Evolutionary conservation across 179 eudicot species (phyloP), one percentile per base, ranked within the genome.

Genomic region (Pouteria campechiana): DNA sequence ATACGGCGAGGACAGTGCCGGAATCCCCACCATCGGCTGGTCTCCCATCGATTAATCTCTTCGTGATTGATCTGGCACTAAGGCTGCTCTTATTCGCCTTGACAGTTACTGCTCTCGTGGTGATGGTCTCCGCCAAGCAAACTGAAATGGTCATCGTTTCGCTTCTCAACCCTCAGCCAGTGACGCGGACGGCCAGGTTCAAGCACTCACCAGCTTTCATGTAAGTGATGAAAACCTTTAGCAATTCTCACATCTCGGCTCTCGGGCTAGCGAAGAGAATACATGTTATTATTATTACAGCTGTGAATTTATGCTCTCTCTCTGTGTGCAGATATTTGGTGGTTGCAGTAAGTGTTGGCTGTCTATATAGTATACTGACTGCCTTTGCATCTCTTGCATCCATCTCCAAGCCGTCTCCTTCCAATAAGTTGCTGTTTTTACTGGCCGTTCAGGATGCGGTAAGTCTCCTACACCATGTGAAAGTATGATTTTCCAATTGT

Each of bases 241-340:
- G 27, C 0, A 23, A 25, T 11, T 22, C 4, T 20, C 16, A 33
- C 5, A 24, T 3, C 15, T 10, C 21, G 16, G 34, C 20, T 21
- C 10, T 13, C 4, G 13, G 10, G 6, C 23, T 41, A 41, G 0
- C 14, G 25, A 41, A 13, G 28, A 1, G 45, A 31, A 3, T 13
- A n/a, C 12, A n/a, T 3, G n/a, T 25, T 20, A 16, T 27, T 9
- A 19, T 7, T 17, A 32, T n/a, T 3, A 25, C 14, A n/a, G 20
- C 3, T 3, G 25, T 44, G 36, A 43, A 11, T 12, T n/a, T 10
- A 11, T 12, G 16, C 7, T 42, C n/a, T 9, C 10, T 1, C 19
- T 37, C 19, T 0, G 9, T 43, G 13, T 54, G 70, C 82, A 78
- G 92, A 65, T 78, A 78, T 60, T 69, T 78, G 9, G 58, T 74